Base-by-base conservation (phyloP, 345 rosid genomes). In the Iberis pinnata region DNA sequence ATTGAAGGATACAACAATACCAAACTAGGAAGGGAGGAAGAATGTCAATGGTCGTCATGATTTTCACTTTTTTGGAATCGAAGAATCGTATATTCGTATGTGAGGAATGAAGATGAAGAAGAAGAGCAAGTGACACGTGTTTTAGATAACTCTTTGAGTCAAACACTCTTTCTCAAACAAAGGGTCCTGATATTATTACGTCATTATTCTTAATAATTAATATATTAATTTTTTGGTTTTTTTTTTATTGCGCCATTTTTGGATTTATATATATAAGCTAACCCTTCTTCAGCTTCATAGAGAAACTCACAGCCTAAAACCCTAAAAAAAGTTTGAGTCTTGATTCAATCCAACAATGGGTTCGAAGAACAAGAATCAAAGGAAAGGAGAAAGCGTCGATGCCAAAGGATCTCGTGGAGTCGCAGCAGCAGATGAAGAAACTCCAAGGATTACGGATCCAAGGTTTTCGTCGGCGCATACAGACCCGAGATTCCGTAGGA, bases 401-500 rank as follows among this genome's bases (percentile, higher is more conserved):
- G 38, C 46, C 36, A 24, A n/a, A 12, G 73, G 50, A 41, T 43
- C 50, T 14, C 18, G 27, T 11, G 55, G 60, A 17, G 63, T 13
- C 18, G 61, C 48, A 12, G 56, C 26, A 37, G 63, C 9, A 5
- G 70, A 50, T 6, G 58, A 58, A 40, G 60, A 29, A 2, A 37
- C 18, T 0, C 18, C 71, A 41, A 53, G 81, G 58, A 74, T 87
- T 15, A 50, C 61, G 12, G 98, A 92, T 41, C 63, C 83, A 17
- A 72, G 98, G 64, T 92, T 88, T 57, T 68, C 84, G 9, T 65
- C 75, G 26, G 74, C 78, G 18, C 89, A 81, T 67, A 72, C 79
- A 9, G 98, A 85, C 68, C 98, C 96, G 31, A 69, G 90, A 63
- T 92, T 92, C 66, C 93, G 80, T 77, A 85, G 61, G n/a, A 72